Conservation (phyloP, 2,329 filamentous ascomycete genomes). For the Thelonectria blattea region DNA sequence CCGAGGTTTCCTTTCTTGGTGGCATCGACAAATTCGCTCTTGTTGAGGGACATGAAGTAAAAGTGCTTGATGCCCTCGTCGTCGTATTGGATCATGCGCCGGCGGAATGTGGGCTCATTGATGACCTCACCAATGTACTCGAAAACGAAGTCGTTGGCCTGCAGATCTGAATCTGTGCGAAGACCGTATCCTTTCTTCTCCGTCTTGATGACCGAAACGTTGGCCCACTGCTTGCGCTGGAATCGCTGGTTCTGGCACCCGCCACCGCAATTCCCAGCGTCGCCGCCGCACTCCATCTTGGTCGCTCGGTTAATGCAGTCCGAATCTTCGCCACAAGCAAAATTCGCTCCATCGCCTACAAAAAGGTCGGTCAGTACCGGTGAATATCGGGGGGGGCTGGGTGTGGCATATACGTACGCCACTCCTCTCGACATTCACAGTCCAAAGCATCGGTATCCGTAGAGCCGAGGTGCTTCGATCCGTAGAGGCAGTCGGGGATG, state of each 20-base stretch:
- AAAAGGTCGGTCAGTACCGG: slow-evolving; percentile 24
- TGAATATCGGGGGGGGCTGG: slow-evolving; percentile 1
- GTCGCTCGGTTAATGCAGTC: slow-evolving; percentile 98
- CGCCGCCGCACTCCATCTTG: slow-evolving; percentile 91
- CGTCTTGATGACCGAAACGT: slow-evolving; percentile 94
- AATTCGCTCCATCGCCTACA: slow-evolving; percentile 69
- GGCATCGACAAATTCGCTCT: slow-evolving; percentile 95
- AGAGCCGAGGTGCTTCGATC: slow-evolving; percentile 86
- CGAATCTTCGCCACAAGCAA: slow-evolving; percentile 92
- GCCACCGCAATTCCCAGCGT: slow-evolving; percentile 81
- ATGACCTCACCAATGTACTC: slow-evolving; percentile 99
- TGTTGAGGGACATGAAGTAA: slow-evolving; percentile 99
- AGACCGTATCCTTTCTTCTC: slow-evolving; percentile 97
- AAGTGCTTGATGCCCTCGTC: slow-evolving; percentile 98
- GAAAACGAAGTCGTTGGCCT: slow-evolving; percentile 89
- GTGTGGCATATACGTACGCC: slow-evolving; percentile 72
- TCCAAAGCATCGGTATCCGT: slow-evolving; percentile 91
- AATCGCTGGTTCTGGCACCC: slow-evolving; percentile 96
- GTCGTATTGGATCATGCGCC: slow-evolving; percentile 91
- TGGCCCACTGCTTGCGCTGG: slow-evolving; percentile 85
- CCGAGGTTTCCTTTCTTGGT: slow-evolving; percentile 96
- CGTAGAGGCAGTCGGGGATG: slow-evolving; percentile 87
- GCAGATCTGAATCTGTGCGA: slow-evolving; percentile 77
- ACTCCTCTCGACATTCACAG: slow-evolving; percentile 94
- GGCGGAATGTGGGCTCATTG: slow-evolving; percentile 86